A percentile compares a stretch with the other conserved stretches of the same genome.
Conservation (phyloP, 1,284 basidiomycete genomes). For the Peniophora sp. region DNA sequence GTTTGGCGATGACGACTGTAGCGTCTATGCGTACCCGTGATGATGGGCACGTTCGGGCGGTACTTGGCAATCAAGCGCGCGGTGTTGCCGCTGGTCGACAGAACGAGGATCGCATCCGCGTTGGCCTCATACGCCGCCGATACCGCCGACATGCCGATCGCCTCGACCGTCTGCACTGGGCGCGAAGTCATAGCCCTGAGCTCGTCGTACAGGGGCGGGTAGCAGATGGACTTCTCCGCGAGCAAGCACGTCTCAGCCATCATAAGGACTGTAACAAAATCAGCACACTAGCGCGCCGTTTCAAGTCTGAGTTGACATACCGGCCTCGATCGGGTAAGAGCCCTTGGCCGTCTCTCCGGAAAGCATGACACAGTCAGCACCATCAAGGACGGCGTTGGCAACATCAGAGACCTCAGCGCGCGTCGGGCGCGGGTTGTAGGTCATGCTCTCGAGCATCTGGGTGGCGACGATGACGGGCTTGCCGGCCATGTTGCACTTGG, state of each 20-base stretch:
- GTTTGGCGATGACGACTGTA: background rate
- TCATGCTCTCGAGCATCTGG: slow-evolving; percentile 99
- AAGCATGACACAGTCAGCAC: slow-evolving; percentile 97
- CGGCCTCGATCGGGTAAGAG: slow-evolving; percentile 87
- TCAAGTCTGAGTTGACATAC: slow-evolving; percentile 33
- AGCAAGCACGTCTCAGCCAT: slow-evolving; percentile 98
- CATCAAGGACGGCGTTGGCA: slow-evolving; percentile 95
- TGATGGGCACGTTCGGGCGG: slow-evolving; percentile 89
- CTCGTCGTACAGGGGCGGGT: slow-evolving; percentile 88
- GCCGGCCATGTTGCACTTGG: slow-evolving; percentile 93
- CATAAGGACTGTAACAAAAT: slow-evolving; percentile 69
- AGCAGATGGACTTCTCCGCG: slow-evolving; percentile 90
- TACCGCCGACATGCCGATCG: slow-evolving; percentile 89
- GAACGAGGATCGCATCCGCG: slow-evolving; percentile 90
- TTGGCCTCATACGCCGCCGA: slow-evolving; percentile 92
- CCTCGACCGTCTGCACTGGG: slow-evolving; percentile 90
- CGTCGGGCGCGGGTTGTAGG: slow-evolving; percentile 94
- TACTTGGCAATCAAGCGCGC: slow-evolving; percentile 97
- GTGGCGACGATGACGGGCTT: slow-evolving; percentile 99
- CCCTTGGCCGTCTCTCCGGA: slow-evolving; percentile 98
- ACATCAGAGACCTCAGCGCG: slow-evolving; percentile 97
- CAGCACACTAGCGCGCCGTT: background rate
- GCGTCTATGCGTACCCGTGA: slow-evolving; percentile 60
- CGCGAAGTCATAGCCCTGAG: slow-evolving; percentile 71
- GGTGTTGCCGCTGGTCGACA: slow-evolving; percentile 96